Conservation (phyloP, 2,329 filamentous ascomycete genomes). For the Teratosphaeria viscida region DNA sequence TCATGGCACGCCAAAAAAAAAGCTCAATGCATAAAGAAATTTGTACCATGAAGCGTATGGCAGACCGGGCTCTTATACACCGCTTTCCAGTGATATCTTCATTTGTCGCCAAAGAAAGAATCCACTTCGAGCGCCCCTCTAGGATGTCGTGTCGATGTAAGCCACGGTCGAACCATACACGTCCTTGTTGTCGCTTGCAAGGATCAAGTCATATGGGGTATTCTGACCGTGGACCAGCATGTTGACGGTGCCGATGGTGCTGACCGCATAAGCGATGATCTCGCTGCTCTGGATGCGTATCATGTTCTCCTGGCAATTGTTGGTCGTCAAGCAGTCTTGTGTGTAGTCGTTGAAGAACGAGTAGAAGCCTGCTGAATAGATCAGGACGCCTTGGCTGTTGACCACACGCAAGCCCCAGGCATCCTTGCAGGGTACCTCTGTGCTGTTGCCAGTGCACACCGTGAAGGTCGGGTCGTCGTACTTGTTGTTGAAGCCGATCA, state of each 20-base stretch:
- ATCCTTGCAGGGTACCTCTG: conserved; percentile 26
- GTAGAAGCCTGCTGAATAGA: conserved; percentile 43
- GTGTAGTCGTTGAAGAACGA: conserved; percentile 50
- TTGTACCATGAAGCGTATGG: not conserved
- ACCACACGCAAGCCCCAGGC: conserved; percentile 37
- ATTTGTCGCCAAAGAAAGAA: not conserved
- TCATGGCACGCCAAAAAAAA: not conserved
- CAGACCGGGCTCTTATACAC: too few relatives aligned
- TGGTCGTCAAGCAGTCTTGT: conserved; percentile 36
- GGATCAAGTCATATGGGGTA: conserved; percentile 9
- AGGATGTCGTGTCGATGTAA: conserved; percentile 4
- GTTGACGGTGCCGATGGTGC: conserved; percentile 39
- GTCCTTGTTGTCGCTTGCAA: conserved; percentile 36
- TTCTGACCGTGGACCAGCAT: conserved; percentile 35
- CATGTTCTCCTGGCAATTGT: conserved; percentile 44
- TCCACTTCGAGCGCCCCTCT: not conserved
- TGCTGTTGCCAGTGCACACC: conserved; percentile 18
- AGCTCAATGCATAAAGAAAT: not conserved
- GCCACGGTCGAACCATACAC: conserved; percentile 41
- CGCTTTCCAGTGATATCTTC: too few relatives aligned
- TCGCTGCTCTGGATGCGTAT: conserved; percentile 34
- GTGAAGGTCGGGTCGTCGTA: conserved; percentile 35
- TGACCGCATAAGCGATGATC: conserved; percentile 38
- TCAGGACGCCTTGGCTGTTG: conserved; percentile 31
- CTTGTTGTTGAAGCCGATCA: conserved; percentile 33